Evolutionary conservation across 2,329 filamentous ascomycete genomes (phyloP).

Genomic region (Pestalotiopsis fici): DNA sequence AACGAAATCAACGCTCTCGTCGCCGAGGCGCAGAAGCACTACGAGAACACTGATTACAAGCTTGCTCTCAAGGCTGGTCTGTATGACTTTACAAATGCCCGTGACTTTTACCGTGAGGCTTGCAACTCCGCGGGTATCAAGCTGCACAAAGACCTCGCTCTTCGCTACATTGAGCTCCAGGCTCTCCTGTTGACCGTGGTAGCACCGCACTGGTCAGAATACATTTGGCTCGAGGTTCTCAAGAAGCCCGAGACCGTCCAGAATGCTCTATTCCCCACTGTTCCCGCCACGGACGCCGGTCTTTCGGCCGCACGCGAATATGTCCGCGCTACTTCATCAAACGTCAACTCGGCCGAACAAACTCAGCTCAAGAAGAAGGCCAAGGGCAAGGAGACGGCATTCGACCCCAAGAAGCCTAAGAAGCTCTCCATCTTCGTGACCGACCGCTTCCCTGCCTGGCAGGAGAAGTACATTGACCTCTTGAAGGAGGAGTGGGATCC

Average conservation of each 20-base stretch:
- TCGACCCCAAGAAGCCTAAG: conserved; percentile 91
- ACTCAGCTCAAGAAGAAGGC: conserved; percentile 83
- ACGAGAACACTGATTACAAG: conserved; percentile 79
- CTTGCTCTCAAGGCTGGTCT: conserved; percentile 82
- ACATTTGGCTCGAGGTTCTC: conserved; percentile 91
- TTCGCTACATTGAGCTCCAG: conserved; percentile 84
- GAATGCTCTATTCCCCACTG: conserved; percentile 72
- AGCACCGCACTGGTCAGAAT: conserved; percentile 91
- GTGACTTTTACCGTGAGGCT: conserved; percentile 88
- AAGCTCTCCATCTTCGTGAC: conserved; percentile 85
- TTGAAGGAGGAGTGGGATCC: conserved; percentile 71
- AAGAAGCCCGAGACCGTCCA: conserved; percentile 77
- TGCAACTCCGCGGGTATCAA: conserved; percentile 75
- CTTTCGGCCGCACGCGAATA: conserved; percentile 83
- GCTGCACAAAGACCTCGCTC: conserved; percentile 82
- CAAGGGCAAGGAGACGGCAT: conserved; percentile 84
- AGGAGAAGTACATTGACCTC: conserved; percentile 84
- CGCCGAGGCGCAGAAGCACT: conserved; percentile 77
- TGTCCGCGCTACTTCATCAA: conserved; percentile 70
- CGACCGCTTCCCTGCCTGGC: conserved; percentile 83
- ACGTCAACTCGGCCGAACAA: conserved; percentile 84
- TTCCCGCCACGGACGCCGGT: conserved; percentile 63
- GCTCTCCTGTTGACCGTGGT: conserved; percentile 80
- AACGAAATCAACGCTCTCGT: conserved; percentile 90
- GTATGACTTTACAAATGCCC: conserved; percentile 87